These are phyloP conservation scores for Colletotrichum kahawae DNA, from an alignment of 2,329 filamentous ascomycete genomes.

Conservation along the genomic window DNA sequence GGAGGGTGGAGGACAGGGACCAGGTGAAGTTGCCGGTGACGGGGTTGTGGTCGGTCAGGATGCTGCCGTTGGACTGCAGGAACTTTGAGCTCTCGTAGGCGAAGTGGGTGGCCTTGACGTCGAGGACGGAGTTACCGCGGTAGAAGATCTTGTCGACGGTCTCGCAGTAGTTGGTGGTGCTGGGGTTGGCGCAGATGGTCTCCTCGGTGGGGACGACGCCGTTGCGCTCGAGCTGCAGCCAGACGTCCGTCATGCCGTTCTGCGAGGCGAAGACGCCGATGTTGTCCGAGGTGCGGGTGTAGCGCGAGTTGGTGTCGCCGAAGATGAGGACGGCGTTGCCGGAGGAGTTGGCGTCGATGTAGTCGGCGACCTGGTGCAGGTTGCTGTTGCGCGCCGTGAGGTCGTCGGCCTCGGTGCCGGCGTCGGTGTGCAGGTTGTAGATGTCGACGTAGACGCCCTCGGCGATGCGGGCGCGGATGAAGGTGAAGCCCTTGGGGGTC, in stretches of 20 bases:
- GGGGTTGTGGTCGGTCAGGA: constrained; percentile 70
- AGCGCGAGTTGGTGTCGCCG: constrained; percentile 71
- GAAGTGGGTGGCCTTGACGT: constrained; percentile 53
- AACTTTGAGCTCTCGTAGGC: constrained; percentile 63
- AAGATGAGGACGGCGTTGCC: constrained; percentile 68
- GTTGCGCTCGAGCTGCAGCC: constrained; percentile 59
- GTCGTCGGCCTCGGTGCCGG: constrained; percentile 60
- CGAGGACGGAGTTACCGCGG: constrained; percentile 52
- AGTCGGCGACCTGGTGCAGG: constrained; percentile 61
- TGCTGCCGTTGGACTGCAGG: constrained; percentile 58
- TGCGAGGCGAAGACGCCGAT: constrained; percentile 54
- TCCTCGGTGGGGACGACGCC: constrained; percentile 51
- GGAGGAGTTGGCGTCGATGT: constrained; percentile 59
- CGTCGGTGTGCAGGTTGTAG: constrained; percentile 73
- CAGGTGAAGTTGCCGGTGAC: constrained; percentile 61
- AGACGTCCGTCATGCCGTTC: constrained; percentile 61
- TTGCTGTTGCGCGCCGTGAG: constrained; percentile 61
- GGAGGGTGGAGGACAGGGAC: constrained; percentile 39
- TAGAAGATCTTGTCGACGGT: constrained; percentile 72
- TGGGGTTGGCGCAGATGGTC: constrained; percentile 62
- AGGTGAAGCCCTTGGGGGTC: constrained; percentile 73
- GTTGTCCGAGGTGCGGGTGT: constrained; percentile 61
- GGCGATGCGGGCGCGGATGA: constrained; percentile 62
- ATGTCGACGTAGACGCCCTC: constrained; percentile 63
- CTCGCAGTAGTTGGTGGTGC: constrained; percentile 60